A percentile compares a stretch with the other conserved stretches of the same genome.
Conservation (phyloP, 306 rosid species). For the Cicer yamashitae region DNA sequence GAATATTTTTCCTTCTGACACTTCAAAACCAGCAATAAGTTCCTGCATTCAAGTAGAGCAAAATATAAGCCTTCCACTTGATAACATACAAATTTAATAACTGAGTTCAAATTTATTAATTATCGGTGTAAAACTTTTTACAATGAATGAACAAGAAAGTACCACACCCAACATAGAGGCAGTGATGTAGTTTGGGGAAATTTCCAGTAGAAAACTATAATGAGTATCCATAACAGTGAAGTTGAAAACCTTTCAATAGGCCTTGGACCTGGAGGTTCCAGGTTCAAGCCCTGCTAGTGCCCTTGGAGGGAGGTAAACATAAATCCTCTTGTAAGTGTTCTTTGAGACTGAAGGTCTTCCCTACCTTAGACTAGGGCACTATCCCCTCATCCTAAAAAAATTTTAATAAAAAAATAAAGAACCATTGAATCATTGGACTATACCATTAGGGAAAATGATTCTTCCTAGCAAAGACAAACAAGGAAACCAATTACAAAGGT, state of each 20-base stretch:
- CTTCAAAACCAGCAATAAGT: slow-evolving; percentile 78
- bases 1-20: slow-evolving; percentile 81
- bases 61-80: slow-evolving; percentile 22
- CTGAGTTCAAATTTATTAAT: background rate
- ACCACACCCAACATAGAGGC: slow-evolving; percentile 4
- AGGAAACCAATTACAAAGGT: background rate
- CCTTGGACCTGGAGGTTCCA: no score
- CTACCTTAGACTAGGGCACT: no score
- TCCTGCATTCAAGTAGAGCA: slow-evolving; percentile 51
- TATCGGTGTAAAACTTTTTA: background rate
- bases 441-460: slow-evolving; percentile 11
- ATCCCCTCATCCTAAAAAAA: no score
- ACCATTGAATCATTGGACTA: slow-evolving; percentile 12
- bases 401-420: no score
- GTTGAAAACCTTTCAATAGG: background rate
- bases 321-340: no score
- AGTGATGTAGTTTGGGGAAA: background rate
- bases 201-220: slow-evolving; percentile 33
- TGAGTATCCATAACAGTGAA: slow-evolving; percentile 4
- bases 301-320: no score
- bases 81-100: background rate
- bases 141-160: slow-evolving; percentile 16
- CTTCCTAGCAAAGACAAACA: slow-evolving; percentile 5
- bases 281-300: no score
- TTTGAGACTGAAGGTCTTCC: no score